These are phyloP conservation scores for Linnemannia elongata DNA, from an alignment of 192 early-diverging fungal species.

Conservation along the genomic window DNA sequence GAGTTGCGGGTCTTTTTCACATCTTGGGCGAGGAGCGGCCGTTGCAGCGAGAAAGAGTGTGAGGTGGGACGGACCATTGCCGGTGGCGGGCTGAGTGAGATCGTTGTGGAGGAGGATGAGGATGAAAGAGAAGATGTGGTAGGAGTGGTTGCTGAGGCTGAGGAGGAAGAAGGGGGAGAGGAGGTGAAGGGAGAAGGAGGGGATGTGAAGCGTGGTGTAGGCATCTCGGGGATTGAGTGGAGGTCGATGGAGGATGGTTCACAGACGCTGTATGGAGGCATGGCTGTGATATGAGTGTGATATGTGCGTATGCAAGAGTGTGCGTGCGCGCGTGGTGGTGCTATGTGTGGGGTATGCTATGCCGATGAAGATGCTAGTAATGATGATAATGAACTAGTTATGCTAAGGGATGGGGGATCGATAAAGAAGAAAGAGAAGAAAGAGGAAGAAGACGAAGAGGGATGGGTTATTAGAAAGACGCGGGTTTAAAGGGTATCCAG, in stretches of 20 bases:
- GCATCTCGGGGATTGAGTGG: not conserved
- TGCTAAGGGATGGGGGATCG: not conserved
- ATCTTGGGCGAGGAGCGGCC: constrained; percentile 27
- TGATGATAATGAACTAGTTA: no score
- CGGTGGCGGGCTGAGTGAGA: constrained; percentile 13
- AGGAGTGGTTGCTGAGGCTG: not conserved
- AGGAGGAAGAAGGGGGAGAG: constrained; percentile 6
- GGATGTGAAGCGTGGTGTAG: not conserved
- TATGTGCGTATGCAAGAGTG: not conserved
- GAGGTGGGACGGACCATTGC: constrained; percentile 33
- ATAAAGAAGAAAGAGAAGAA: not conserved
- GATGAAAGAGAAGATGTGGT: not conserved
- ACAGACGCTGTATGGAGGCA: constrained; percentile 12
- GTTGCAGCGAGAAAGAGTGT: constrained; percentile 48
- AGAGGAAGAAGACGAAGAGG: not conserved
- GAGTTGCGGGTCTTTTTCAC: constrained; percentile 49
- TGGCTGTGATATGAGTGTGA: not conserved
- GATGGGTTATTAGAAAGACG: not conserved
- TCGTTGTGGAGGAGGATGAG: not conserved
- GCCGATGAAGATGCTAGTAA: not conserved
- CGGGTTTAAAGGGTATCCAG: not conserved
- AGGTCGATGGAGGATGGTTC: constrained; percentile 6
- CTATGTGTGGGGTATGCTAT: not conserved
- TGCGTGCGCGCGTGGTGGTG: not conserved
- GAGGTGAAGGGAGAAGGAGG: not conserved